A percentile compares a stretch with the other conserved stretches of the same genome.
phyloP scores from a whole-genome alignment of 345 rosid species.

The Erucastrum elatum region DNA sequence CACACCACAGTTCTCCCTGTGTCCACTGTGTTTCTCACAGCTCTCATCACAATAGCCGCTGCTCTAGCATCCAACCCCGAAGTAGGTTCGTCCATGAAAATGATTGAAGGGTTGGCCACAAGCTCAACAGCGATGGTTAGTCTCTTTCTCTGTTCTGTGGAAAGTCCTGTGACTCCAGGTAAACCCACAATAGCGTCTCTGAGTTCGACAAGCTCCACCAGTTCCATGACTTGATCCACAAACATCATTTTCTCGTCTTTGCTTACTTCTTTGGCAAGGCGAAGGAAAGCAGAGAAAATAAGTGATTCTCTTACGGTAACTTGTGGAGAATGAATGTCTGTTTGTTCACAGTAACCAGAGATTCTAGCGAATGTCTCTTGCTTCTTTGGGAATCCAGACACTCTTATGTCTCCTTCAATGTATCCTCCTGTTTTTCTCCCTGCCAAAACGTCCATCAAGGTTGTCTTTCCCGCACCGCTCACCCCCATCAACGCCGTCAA shows the following conservation, averaged over 20 bases:
- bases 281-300: conserved; percentile 82
- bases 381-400: conserved; percentile 78
- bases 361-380: conserved; percentile 94
- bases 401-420: conserved; percentile 77
- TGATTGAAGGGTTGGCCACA: conserved; percentile 84
- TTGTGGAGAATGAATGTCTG: conserved; percentile 87
- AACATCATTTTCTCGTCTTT: conserved; percentile 76
- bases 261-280: conserved; percentile 69
- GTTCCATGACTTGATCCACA: conserved; percentile 69
- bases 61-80: conserved; percentile 92
- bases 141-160: conserved; percentile 85
- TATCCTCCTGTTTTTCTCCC: conserved; percentile 93
- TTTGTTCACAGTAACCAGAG: conserved; percentile 91
- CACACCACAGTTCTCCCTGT: conserved; percentile 87
- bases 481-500: conserved; percentile 92
- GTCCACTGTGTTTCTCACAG: conserved; percentile 86
- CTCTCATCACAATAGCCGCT: conserved; percentile 89
- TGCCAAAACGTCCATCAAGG: conserved; percentile 93
- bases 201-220: conserved; percentile 59
- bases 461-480: conserved; percentile 95
- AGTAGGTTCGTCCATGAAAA: conserved; percentile 92
- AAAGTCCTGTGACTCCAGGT: conserved; percentile 76
- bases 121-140: conserved; percentile 84
- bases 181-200: conserved; percentile 66
- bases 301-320: conserved; percentile 82